Evolutionary conservation across 2,329 filamentous ascomycete species (phyloP), one percentile per base, ranked within the genome.

Genomic region (Byssochlamys sp.): DNA sequence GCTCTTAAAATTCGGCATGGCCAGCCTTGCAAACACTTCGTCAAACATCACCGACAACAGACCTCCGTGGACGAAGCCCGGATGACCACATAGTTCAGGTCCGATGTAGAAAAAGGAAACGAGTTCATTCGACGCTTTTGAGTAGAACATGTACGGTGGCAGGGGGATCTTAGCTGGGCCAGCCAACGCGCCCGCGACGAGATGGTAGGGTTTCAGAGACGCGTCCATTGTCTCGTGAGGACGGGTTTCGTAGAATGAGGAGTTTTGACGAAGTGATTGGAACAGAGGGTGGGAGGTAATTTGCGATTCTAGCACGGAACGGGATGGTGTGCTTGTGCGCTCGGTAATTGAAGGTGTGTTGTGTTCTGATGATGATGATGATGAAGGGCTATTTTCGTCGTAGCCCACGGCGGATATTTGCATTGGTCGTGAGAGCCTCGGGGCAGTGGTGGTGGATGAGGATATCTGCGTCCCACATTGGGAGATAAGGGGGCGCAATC

Each of bases 191-290:
- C 89, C 89, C 26, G 82, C 90, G 0, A 91, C 96, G 57, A 97
- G 80, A 72, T 88, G 95, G 66, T 88, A 83, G 1, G 77, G 75
- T 27, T 87, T 82, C 69, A 89, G 82, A 1, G 80, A 72, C 4
- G 80, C 75, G 0, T 90, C 88, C 69, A 96, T 88, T 72, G 91
- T 90, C 69, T 95, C 79, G 69, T 95, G 90, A 2, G 91, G 91
- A 26, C 91, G 82, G 29, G 86, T 86, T 73, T 95, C 90, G 31
- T 77, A 81, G 72, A 86, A 87, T 33, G 81, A 79, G 0, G 83
- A 77, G 63, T 87, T 80, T 14, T 73, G 71, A 49, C 91, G 85
- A 52, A 96, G 78, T 56, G 81, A 77, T 29, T 79, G 72, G 2
- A 87, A 81, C n/a, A 95, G 71, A 0, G 89, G 86, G 73, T 91